These are phyloP conservation scores for Lipomyces orientalis DNA, from an alignment of 805 yeast species.

Conservation along the genomic window DNA sequence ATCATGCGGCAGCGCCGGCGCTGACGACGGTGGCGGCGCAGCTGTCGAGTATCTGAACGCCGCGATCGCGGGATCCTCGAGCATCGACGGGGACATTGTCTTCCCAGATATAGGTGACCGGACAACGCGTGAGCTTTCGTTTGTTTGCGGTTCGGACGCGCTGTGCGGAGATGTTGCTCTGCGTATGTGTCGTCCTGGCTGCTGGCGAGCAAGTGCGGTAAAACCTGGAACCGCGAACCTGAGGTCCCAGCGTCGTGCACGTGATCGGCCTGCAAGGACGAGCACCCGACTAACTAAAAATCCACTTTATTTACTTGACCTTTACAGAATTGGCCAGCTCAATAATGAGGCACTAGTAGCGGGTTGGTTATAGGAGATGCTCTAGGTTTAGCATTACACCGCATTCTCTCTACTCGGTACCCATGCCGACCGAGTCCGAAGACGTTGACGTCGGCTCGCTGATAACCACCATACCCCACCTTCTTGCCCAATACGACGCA, in stretches of 20 bases:
- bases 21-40: constrained; percentile 48
- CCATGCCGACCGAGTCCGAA: neutral
- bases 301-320: no score
- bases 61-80: constrained; percentile 35
- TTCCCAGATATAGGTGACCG: neutral
- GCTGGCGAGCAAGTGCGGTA: neutral
- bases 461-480: neutral
- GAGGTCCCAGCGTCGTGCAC: constrained; percentile 10
- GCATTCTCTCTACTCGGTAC: neutral
- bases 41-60: constrained; percentile 29
- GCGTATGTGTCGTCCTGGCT: constrained; percentile 21
- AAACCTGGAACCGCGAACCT: constrained; percentile 14
- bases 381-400: neutral
- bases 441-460: neutral
- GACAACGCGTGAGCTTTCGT: constrained; percentile 6
- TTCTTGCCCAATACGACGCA: neutral
- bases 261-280: neutral
- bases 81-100: constrained; percentile 22
- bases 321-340: no score
- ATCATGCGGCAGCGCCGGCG: constrained; percentile 37
- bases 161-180: constrained; percentile 6
- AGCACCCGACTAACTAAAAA: no score
- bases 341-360: no score
- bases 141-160: constrained; percentile 9
- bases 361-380: no score